phyloP scores from a whole-genome alignment of 768 basidiomycete species.

The Psilocybe tampanensis region DNA sequence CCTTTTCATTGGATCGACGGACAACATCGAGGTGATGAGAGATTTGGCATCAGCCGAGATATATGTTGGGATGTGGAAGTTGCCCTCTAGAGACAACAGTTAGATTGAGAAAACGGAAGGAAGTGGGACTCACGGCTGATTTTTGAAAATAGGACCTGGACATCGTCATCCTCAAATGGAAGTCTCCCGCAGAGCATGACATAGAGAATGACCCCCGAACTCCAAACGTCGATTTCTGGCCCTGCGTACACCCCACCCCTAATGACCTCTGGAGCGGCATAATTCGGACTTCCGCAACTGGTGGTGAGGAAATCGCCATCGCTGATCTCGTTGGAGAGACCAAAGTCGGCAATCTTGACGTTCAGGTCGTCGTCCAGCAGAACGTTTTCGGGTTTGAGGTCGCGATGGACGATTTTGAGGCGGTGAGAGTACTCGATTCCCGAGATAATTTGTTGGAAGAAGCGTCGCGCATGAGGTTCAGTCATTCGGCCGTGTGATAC shows the following conservation, averaged over 20 bases:
- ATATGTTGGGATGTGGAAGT: constrained; percentile 82
- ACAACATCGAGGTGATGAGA: constrained; percentile 88
- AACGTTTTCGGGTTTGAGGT: constrained; percentile 97
- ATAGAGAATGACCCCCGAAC: constrained; percentile 97
- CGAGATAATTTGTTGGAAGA: constrained; percentile 98
- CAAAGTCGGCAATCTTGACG: constrained; percentile 99
- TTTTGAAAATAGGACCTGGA: constrained; percentile 90
- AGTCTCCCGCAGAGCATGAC: constrained; percentile 95
- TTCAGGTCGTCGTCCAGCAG: constrained; percentile 83
- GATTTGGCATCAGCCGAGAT: constrained; percentile 76
- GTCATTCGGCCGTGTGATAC: constrained; percentile 92
- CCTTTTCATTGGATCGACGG: constrained; percentile 92
- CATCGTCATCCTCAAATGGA: constrained; percentile 97
- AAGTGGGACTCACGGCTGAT: constrained; percentile 70
- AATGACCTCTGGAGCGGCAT: constrained; percentile 98
- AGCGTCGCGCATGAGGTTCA: constrained; percentile 83
- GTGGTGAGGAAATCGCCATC: constrained; percentile 98
- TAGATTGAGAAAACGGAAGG: constrained; percentile 2
- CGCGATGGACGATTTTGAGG: constrained; percentile 96
- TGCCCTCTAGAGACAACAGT: constrained; percentile 73
- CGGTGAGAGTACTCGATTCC: constrained; percentile 97
- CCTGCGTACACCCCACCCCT: constrained; percentile 94
- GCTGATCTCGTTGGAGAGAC: constrained; percentile 92
- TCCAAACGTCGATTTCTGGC: constrained; percentile 99
- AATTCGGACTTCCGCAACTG: constrained; percentile 97